Conservation (phyloP, 768 basidiomycete genomes). For the Termitomyces sp. region DNA sequence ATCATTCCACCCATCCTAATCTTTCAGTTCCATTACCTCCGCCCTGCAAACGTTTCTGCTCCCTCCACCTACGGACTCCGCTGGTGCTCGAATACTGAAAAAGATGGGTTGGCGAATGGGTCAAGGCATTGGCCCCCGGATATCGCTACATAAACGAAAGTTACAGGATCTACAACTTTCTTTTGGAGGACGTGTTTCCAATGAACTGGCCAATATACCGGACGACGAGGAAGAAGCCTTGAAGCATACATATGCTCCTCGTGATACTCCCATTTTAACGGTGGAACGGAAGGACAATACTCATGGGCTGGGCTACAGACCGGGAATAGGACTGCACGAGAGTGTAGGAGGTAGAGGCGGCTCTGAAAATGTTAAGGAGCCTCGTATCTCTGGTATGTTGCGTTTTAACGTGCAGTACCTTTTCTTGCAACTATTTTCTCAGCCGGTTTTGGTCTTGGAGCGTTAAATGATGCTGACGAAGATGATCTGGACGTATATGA, state of each 20-base stretch:
- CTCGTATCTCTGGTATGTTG: constrained; percentile 47
- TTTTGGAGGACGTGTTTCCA: constrained; percentile 22
- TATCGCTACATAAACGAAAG: constrained; percentile 70
- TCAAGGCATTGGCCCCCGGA: constrained; percentile 88
- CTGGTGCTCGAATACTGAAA: constrained; percentile 80
- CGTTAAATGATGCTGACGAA: constrained; percentile 89
- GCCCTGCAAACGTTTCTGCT: constrained; percentile 63
- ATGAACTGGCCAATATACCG: constrained; percentile 29
- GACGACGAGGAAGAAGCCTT: constrained; percentile 76
- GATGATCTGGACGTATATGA: constrained; percentile 89
- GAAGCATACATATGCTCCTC: constrained; percentile 83
- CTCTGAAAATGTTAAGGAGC: constrained; percentile 31
- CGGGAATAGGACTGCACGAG: constrained; percentile 57
- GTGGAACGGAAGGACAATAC: constrained; percentile 68
- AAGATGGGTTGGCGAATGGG: constrained; percentile 96
- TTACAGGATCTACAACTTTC: constrained; percentile 56
- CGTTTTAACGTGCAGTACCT: neutral
- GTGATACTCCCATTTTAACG: constrained; percentile 63
- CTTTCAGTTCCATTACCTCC: constrained; percentile 50
- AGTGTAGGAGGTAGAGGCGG: constrained; percentile 36
- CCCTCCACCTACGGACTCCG: constrained; percentile 71
- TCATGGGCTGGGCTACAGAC: constrained; percentile 80
- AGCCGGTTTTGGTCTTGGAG: constrained; percentile 89
- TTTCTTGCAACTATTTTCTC: neutral
- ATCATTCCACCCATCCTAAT: constrained; percentile 1